Conservation (phyloP, 129 eudicot genomes). For the Rutidosis leptorrhynchoides region DNA sequence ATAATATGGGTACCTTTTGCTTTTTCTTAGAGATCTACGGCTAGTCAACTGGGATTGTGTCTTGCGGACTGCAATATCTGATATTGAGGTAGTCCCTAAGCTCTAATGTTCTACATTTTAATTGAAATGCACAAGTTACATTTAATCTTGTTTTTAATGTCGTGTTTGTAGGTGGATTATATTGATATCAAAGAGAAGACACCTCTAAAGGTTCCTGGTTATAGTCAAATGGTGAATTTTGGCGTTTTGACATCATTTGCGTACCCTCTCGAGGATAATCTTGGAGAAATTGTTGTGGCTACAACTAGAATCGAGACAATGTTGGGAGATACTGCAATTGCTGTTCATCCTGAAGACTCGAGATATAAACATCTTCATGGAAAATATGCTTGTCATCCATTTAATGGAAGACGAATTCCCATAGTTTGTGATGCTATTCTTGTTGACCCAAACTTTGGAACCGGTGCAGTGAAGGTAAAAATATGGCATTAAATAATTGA, state of each 20-base stretch:
- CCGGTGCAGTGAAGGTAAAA: slow-evolving; percentile 92
- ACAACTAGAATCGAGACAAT: slow-evolving; percentile 95
- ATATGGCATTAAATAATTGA: not conserved
- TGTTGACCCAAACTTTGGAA: slow-evolving; percentile 90
- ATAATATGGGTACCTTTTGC: slow-evolving; percentile 8
- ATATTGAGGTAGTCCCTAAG: slow-evolving; percentile 70
- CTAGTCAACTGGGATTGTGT: slow-evolving; percentile 99
- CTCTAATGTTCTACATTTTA: not conserved
- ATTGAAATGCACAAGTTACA: not conserved
- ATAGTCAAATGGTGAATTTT: slow-evolving; percentile 67
- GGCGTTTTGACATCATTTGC: slow-evolving; percentile 95
- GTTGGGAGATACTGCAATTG: slow-evolving; percentile 97
- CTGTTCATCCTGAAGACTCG: slow-evolving; percentile 83
- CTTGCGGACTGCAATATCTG: slow-evolving; percentile 91
- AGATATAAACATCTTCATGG: slow-evolving; percentile 91
- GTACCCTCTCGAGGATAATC: slow-evolving; percentile 75
- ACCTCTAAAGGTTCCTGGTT: slow-evolving; percentile 74
- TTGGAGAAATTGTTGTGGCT: slow-evolving; percentile 90
- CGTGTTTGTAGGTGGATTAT: slow-evolving; percentile 69
- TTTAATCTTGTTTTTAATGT: not conserved
- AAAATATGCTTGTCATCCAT: slow-evolving; percentile 78
- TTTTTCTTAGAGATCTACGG: slow-evolving; percentile 60
- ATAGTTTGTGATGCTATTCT: slow-evolving; percentile 80
- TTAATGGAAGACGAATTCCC: slow-evolving; percentile 77
- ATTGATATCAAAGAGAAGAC: slow-evolving; percentile 78